Evolutionary conservation across 495 filamentous ascomycete species (phyloP), one percentile per base, ranked within the genome.

Genomic region (Trypethelium eluteriae): DNA sequence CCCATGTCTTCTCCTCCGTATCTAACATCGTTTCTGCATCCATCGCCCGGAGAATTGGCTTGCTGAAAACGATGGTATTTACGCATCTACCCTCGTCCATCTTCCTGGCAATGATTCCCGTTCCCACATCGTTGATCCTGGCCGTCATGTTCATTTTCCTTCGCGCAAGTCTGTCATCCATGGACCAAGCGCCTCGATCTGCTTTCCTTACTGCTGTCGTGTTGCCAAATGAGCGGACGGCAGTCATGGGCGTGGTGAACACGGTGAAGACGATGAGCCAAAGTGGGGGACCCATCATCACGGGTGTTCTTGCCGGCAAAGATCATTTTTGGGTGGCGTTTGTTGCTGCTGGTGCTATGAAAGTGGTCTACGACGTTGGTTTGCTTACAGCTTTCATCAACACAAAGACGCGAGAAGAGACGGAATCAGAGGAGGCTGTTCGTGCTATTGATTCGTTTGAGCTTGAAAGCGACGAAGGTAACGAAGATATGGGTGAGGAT

Each of bases 1-100:
- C 86, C 2, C 85, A 83, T 72, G 81, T 91, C 67, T 81, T 91
- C 62, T 77, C 87, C 2, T 85, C 89, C 0, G 73, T 84, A 2
- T 88, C 87, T 3, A 90, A 86, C 71, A 79, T 93, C 2, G 83
- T 92, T 41, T 86, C 89, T 2, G 86, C 89, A 0, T 88, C 90
- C 1, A 82, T 96, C 66, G 83, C 91, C 3, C 86, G 87, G 65
- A 82, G 86, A 47, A 86, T 95, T 53, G 92, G 92, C 0, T 83
- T 92, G 39, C 82, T 96, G 71, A 88, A 88, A 73, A 91, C 90
- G 7, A 96, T 96, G 90, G 89, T 93, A 38, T 91, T 91, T 70
- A 92, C 90, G 2, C 90, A 94, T 71, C 81, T 90, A 5, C 91
- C 91, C 0, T 91, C 88, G 1, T 83, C 89, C 7, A 78, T 92